Evolutionary conservation across 768 basidiomycete genomes (phyloP), one percentile per base, ranked within the genome.

Genomic region (Amanita rimosa): DNA sequence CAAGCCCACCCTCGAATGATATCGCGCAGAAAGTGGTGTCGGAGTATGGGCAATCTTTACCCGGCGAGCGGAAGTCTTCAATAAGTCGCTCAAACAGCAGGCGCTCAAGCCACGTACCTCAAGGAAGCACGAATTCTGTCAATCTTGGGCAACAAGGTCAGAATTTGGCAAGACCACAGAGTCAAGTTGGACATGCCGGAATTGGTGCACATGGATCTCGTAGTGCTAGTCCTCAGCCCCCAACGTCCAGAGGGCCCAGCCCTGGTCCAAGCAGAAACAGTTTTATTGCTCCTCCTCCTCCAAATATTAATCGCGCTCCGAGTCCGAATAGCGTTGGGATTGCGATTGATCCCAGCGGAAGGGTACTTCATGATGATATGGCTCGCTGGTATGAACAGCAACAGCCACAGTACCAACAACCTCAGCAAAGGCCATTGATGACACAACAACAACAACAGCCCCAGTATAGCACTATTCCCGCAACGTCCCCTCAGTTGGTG

Each of bases 281-380:
- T 43, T 69, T 66, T 49, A 72, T 73, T 27, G 59, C 56, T 40
- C 57, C 69, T 21, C 62, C 69, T 29, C 52, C 62, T 11, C 58
- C 63, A 39, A 54, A 58, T 1, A 62, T 68, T 57, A 54, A 67
- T 35, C 75, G 84, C 0, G 72, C 82, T n/a, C 71, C 83, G 11
- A 88, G 83, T 50, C 84, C 84, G 26, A 89, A 85, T 50, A 71
- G 72, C n/a, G 73, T 89, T 3, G 91, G 93, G 3, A 94, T 95
- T 52, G 75, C 79, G 2, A 69, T 95, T 2, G 91, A 90, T 54
- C 81, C 83, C 0, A 77, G 70, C 50, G 93, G 92, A 6, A 74
- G 81, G 11, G 93, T 95, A 4, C 68, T 83, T 31, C 79, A 84
- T 52, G 93, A 95, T 63, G 73, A 77, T 35, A 80, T 92, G 79